phyloP scores from a whole-genome alignment of 148 eudicot genomes.

The Nepenthes gracilis region DNA sequence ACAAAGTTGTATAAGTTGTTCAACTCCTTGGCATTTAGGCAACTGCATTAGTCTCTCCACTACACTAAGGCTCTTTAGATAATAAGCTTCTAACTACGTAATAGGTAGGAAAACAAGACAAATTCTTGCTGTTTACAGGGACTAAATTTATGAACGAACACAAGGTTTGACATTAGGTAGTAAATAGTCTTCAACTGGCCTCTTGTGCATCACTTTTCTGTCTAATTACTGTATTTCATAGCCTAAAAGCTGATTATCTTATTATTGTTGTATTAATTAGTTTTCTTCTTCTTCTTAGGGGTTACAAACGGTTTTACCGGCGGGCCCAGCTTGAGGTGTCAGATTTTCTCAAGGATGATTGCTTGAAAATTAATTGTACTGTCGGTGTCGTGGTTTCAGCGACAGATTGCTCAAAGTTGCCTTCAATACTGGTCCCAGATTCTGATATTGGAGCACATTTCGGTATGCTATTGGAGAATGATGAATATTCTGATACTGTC shows the following conservation, averaged over 20 bases:
- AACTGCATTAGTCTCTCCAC: no score
- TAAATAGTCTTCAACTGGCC: not conserved
- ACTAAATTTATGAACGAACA: no score
- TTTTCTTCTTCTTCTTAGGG: conserved; percentile 10
- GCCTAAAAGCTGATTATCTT: not conserved
- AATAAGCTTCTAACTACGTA: no score
- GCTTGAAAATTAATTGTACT: conserved; percentile 24
- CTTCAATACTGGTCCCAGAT: conserved; percentile 22
- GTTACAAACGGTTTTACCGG: conserved; percentile 27
- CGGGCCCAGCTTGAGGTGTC: conserved; percentile 19
- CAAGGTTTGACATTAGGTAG: no score
- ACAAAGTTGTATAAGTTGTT: no score
- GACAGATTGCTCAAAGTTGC: conserved; percentile 21
- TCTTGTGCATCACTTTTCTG: not conserved
- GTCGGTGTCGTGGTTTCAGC: conserved; percentile 27
- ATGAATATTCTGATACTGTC: conserved; percentile 20
- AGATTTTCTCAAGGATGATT: conserved; percentile 27
- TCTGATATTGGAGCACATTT: conserved; percentile 30
- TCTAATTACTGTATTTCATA: not conserved
- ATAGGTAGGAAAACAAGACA: no score
- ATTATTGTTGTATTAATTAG: not conserved
- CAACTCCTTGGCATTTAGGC: no score
- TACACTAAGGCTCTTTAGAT: no score
- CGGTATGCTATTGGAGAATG: conserved; percentile 23
- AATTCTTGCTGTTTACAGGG: no score